phyloP scores from a whole-genome alignment of 2,329 filamentous ascomycete species.

The Mycosphaerella sp. region DNA sequence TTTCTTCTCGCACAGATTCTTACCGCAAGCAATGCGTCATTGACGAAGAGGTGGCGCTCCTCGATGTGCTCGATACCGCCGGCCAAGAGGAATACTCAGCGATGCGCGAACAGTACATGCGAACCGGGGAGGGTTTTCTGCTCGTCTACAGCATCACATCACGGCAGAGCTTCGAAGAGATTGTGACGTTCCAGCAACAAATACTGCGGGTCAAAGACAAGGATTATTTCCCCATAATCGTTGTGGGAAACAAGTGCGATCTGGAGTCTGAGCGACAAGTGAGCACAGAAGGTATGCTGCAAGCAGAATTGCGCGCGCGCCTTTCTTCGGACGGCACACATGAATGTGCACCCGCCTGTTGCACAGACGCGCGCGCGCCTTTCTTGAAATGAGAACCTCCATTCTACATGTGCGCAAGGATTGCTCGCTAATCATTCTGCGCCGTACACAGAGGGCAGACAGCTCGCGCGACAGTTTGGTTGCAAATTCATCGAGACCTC shows the following conservation, averaged over 20 bases:
- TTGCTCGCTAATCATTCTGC: conserved; percentile 8
- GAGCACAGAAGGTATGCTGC: conserved; percentile 67
- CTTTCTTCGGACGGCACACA: conserved; percentile 7
- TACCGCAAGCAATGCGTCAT: conserved; percentile 99
- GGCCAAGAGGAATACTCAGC: conserved; percentile 99
- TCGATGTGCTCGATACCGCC: conserved; percentile 96
- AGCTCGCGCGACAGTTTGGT: conserved; percentile 75
- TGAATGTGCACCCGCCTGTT: conserved; percentile 17
- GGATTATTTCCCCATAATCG: conserved; percentile 99
- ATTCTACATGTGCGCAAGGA: not conserved
- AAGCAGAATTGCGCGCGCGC: not conserved
- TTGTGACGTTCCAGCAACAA: conserved; percentile 97
- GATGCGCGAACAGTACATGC: conserved; percentile 99
- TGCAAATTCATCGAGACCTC: conserved; percentile 99
- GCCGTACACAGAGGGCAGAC: conserved; percentile 67
- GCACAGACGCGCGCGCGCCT: conserved; percentile 11
- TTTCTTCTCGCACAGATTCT: conserved; percentile 59
- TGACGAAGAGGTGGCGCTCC: conserved; percentile 93
- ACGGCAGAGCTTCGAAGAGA: conserved; percentile 95
- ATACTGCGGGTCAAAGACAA: conserved; percentile 98
- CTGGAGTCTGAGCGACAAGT: conserved; percentile 88
- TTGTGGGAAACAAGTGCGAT: conserved; percentile 99
- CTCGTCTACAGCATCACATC: conserved; percentile 98
- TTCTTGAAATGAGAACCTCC: not conserved
- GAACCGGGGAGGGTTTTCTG: conserved; percentile 94